Base-by-base conservation (phyloP, 2,329 filamentous ascomycete species). In the Aspergillus terreus region DNA sequence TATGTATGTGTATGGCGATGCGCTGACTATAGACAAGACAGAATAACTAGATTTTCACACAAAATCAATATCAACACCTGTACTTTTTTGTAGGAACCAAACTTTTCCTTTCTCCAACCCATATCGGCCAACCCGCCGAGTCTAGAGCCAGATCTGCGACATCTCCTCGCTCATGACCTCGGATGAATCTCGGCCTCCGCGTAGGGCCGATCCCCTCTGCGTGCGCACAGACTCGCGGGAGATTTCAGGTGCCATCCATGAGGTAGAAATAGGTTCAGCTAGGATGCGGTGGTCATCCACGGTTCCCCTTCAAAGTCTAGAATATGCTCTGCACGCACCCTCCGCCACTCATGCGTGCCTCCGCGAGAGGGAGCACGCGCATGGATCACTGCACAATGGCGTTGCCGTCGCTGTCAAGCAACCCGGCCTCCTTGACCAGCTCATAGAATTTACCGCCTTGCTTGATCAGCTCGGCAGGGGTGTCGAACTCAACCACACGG, bases 401-500 rank as follows among this genome's bases (percentile, higher is more conserved):
- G 38, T 46, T 48, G n/a, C 68, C 71, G 42, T 78, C 75, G 47
- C 63, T 65, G 42, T 80, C 77, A 51, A 86, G 72, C 54, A 99
- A 76, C 38, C 92, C 92, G 4, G 92, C 89, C 75, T 99, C 92
- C 73, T 86, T 92, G 55, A 96, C 94, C 44, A 99, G 77, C 52
- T 92, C 86, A 73, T 94, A 90, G 71, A 99, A 99, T 47, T 89
- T 72, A 2, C 92, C 90, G 66, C 84, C 83, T 65, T 81, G 80
- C 71, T 84, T 84, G 56, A 96, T 82, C 52, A 99, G 78, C 57
- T 86, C 84, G 36, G 83, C 78, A 2, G 94, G 94, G 6, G 86
- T 90, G 70, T 95, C 94, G 71, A 96, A 99, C 71, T 99, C 94
- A 46, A 86, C 87, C 40, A 99, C 92, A 63, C 85, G 83, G 41